These are phyloP conservation scores for Creolimax fragrantissima DNA, from an alignment of 78 protist genomes.

Conservation along the genomic window DNA sequence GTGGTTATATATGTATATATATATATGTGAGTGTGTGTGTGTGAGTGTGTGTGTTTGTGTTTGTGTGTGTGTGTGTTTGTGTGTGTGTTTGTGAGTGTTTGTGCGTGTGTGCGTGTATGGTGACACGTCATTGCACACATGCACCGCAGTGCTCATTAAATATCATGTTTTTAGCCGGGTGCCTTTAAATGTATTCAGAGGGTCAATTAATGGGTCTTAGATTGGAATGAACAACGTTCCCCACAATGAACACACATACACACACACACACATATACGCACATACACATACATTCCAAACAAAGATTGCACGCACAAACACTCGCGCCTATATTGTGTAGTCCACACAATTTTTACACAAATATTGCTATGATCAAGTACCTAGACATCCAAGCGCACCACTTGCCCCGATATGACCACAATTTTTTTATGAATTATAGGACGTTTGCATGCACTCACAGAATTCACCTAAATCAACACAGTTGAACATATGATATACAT, in stretches of 20 bases:
- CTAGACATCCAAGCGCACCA: no score
- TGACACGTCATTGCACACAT: neutral
- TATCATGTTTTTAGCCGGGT: neutral
- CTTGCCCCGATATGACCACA: no score
- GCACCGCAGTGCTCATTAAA: neutral
- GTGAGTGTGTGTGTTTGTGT: neutral
- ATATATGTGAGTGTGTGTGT: constrained; percentile 7
- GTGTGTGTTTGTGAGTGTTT: neutral
- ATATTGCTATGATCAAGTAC: no score
- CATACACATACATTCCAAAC: neutral
- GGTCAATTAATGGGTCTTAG: no score
- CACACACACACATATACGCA: neutral
- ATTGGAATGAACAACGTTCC: neutral
- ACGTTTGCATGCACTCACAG: no score
- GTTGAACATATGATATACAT: no score
- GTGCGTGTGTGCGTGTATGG: neutral
- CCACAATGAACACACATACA: neutral
- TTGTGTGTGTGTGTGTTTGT: neutral
- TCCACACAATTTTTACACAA: no score
- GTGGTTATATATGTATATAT: neutral
- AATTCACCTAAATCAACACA: no score
- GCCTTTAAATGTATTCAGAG: neutral
- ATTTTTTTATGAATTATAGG: no score
- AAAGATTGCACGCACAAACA: neutral
- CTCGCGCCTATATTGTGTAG: no score